Evolutionary conservation across 768 basidiomycete species (phyloP).

Genomic region (Asterophora parasitica): DNA sequence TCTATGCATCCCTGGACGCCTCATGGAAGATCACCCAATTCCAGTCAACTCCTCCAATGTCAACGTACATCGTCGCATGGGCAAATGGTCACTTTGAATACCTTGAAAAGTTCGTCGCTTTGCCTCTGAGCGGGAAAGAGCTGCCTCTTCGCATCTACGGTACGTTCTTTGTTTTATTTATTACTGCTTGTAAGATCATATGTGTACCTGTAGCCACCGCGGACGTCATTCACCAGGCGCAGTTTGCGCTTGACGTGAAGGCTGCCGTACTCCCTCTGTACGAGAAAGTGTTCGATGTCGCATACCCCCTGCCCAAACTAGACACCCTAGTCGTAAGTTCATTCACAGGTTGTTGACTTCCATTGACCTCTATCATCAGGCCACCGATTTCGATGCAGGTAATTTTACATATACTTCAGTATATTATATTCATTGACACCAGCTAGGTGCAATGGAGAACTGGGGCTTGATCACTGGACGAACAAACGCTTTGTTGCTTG

Average conservation of each 20-base stretch:
- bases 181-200: background rate
- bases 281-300: constrained; percentile 88
- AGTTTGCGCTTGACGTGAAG: constrained; percentile 87
- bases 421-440: constrained; percentile 9
- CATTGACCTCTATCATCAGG: constrained; percentile 30
- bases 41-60: constrained; percentile 79
- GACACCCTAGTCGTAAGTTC: constrained; percentile 78
- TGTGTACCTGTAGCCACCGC: constrained; percentile 52
- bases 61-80: constrained; percentile 83
- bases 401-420: constrained; percentile 9
- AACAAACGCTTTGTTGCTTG: constrained; percentile 74
- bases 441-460: constrained; percentile 82
- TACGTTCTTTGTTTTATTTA: constrained; percentile 24
- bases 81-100: constrained; percentile 78
- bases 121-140: constrained; percentile 74
- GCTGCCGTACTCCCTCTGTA: constrained; percentile 80
- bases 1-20: constrained; percentile 38
- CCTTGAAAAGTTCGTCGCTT: constrained; percentile 70
- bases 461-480: constrained; percentile 92
- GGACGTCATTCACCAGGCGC: constrained; percentile 77
- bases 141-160: constrained; percentile 85
- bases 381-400: constrained; percentile 85
- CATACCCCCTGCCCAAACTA: constrained; percentile 90
- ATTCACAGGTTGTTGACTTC: constrained; percentile 1
- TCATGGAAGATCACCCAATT: constrained; percentile 84